Evolutionary conservation across 805 yeast species (phyloP), one percentile per base, ranked within the genome.

Genomic region (Metschnikowia koreensis): DNA sequence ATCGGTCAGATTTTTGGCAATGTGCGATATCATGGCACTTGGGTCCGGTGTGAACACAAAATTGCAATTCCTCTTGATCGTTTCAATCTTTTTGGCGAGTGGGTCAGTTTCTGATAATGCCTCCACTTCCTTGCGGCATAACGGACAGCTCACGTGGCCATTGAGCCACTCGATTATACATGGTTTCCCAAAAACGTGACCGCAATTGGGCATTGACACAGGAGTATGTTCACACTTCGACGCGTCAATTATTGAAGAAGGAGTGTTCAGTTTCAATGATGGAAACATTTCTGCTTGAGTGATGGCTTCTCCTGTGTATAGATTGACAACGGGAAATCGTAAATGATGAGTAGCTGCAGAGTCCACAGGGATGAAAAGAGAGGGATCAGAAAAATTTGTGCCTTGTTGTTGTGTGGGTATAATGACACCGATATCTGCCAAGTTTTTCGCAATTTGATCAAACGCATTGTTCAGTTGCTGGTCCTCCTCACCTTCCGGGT

Each of bases 1-100:
- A 50, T 73, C 70, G 2, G 77, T 72, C 48, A 69, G 67, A 50
- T 61, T 57, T 43, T 62, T 53, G 38, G 60, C 47, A 28, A 74
- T 47, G 51, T 68, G 71, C 31, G 61, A 55, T 9, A 65, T 34
- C 41, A 63, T 53, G 10, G 47, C 57, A 4, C 62, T 63, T 6
- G 57, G 45, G 27, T 60, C 50, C 44, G 50, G 43, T 10, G 47
- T 22, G 34, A 51, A 48, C 29, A 31, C 43, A 22, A 56, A 56
- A 36, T 48, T 47, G 47, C 59, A 49, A 31, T 48, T 51, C 37
- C 47, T 44, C 36, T 43, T 47, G 44, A 57, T 44, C 10, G 46
- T 40, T 17, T 54, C 54, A 27, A 50, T 22, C 17, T 48, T 47
- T 43, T 47, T 51, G 7, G 48, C 17, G 2, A 41, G 22, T 17